Conservation (phyloP, 2,329 filamentous ascomycete species). For the Anisogramma anomala region DNA sequence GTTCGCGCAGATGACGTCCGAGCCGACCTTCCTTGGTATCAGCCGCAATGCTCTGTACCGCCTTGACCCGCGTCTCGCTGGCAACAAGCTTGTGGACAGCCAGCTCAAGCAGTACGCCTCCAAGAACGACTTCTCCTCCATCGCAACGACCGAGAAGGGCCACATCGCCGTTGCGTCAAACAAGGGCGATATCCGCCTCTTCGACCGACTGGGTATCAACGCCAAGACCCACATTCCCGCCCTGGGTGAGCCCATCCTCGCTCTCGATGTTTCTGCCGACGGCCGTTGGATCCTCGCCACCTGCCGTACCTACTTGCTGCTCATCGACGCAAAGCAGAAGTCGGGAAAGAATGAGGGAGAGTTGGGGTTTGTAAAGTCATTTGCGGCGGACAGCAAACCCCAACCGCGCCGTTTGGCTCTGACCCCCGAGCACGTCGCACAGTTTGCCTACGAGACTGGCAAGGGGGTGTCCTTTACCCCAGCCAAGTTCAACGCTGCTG, state of each 20-base stretch:
- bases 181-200: conserved; percentile 92
- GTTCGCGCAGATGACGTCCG: conserved; percentile 92
- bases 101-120: conserved; percentile 92
- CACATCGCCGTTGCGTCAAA: conserved; percentile 95
- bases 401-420: conserved; percentile 83
- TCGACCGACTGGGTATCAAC: conserved; percentile 91
- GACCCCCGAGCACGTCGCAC: conserved; percentile 83
- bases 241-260: conserved; percentile 86
- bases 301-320: conserved; percentile 83
- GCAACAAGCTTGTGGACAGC: conserved; percentile 83
- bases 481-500: conserved; percentile 85
- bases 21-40: conserved; percentile 89
- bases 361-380: conserved; percentile 91
- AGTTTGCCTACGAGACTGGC: conserved; percentile 94
- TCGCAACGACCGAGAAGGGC: conserved; percentile 90
- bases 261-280: conserved; percentile 88
- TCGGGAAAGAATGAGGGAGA: conserved; percentile 94
- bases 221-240: conserved; percentile 96
- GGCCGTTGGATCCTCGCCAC: conserved; percentile 93
- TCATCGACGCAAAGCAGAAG: conserved; percentile 85
- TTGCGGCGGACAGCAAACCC: conserved; percentile 85
- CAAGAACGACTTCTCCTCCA: conserved; percentile 93
- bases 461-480: conserved; percentile 77
- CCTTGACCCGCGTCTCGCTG: conserved; percentile 79
- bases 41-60: conserved; percentile 89